Conservation (phyloP, 371 early-diverging fungal genomes). For the Mucor sp. region DNA sequence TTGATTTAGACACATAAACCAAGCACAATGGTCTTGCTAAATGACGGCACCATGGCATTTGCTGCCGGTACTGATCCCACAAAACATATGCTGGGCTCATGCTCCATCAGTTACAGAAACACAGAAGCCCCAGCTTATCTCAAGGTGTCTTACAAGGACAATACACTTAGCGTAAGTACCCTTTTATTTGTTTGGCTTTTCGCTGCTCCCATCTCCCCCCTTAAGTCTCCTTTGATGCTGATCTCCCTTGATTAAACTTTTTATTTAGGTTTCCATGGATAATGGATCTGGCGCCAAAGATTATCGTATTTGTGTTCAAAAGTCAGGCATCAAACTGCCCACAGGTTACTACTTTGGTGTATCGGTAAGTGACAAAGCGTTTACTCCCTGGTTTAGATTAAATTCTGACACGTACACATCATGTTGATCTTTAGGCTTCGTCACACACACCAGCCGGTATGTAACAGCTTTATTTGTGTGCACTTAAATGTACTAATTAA, state of each 20-base stretch:
- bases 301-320: constrained; percentile 67
- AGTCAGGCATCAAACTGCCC: constrained; percentile 65
- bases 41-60: constrained; percentile 66
- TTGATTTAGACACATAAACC: constrained; percentile 55
- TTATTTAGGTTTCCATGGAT: constrained; percentile 65
- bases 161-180: constrained; percentile 57
- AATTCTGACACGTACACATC: not conserved
- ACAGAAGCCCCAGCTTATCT: constrained; percentile 59
- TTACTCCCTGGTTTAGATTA: not conserved
- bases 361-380: constrained; percentile 47
- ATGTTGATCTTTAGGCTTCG: constrained; percentile 26
- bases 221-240: not conserved
- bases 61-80: constrained; percentile 47
- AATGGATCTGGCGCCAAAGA: constrained; percentile 46
- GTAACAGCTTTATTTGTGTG: not conserved
- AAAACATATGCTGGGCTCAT: constrained; percentile 59
- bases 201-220: not conserved
- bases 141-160: constrained; percentile 65
- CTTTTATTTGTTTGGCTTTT: not conserved
- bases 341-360: constrained; percentile 82
- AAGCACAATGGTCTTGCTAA: constrained; percentile 66
- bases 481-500: not conserved
- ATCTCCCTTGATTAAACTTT: not conserved
- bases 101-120: constrained; percentile 78
- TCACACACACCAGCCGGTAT: constrained; percentile 45